Evolutionary conservation across 1,139 yeast genomes (phyloP).

Genomic region (Candida buenavistaensis): DNA sequence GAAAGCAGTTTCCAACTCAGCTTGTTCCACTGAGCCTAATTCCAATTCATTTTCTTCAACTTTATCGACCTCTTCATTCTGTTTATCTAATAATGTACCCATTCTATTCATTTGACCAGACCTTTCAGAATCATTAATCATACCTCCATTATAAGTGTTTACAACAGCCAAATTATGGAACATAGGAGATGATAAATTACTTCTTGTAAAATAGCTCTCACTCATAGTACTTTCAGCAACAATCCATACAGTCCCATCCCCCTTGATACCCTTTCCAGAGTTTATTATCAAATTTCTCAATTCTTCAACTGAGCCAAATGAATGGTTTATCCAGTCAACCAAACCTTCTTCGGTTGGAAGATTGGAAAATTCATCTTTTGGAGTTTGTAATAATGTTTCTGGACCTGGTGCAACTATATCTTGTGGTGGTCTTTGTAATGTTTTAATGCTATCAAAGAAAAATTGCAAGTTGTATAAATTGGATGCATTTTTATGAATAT

Average conservation of each 20-base stretch:
- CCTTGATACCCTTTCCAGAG: slow-evolving; percentile 64
- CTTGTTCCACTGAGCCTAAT: slow-evolving; percentile 45
- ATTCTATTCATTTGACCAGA: slow-evolving; percentile 49
- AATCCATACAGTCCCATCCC: slow-evolving; percentile 77
- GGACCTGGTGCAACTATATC: slow-evolving; percentile 22
- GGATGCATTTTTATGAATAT: slow-evolving; percentile 58
- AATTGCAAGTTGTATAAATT: slow-evolving; percentile 60
- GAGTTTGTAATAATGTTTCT: slow-evolving; percentile 43
- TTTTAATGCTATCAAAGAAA: slow-evolving; percentile 55
- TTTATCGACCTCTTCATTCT: slow-evolving; percentile 16
- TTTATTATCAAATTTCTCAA: slow-evolving; percentile 63
- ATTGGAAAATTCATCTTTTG: slow-evolving; percentile 33
- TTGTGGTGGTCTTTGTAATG: slow-evolving; percentile 13
- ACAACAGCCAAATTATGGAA: slow-evolving; percentile 57
- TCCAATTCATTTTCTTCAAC: slow-evolving; percentile 20
- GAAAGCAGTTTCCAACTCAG: slow-evolving; percentile 38
- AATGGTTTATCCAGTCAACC: slow-evolving; percentile 45
- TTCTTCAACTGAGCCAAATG: slow-evolving; percentile 70
- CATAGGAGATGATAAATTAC: slow-evolving; percentile 20
- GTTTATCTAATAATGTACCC: slow-evolving; percentile 22
- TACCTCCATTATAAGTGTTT: slow-evolving; percentile 76
- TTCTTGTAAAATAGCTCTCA: slow-evolving; percentile 22
- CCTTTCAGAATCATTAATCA: slow-evolving; percentile 56
- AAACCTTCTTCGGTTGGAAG: slow-evolving; percentile 41
- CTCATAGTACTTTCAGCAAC: slow-evolving; percentile 55